Base-by-base conservation (phyloP, 129 eudicot species). In the Centrapalus pauciflorus region DNA sequence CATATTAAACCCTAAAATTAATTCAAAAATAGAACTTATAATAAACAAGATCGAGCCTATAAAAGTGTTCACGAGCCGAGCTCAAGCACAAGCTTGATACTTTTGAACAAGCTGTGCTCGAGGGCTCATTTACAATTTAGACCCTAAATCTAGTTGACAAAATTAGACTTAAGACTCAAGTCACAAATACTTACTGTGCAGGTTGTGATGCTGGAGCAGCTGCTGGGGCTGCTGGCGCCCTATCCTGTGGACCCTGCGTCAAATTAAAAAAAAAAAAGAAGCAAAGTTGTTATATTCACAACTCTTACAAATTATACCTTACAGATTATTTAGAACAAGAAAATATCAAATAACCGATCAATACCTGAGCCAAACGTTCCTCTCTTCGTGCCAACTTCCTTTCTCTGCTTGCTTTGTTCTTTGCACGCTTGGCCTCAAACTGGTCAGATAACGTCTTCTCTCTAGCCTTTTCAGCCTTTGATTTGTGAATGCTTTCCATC, bases 381-480 rank as follows among this genome's bases (percentile, higher is more conserved):
- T 91, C 97, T 69, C 97, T 91, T 55, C 97, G 81, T 1, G 97
- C 97, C 73, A 61, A 12, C 77, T 91, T 91, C 38, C 97, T 85
- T 66, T 91, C 97, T 81, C 97, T 76, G 90, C 96, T 88, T 0
- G 96, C 98, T 96, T 92, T 92, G 75, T 92, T 92, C 88, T 92
- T 92, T 19, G 96, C 95, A 13, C 96, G 74, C 85, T 85, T 92
- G 29, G 97, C 97, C 90, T 91, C 97, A 66, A 87, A 91, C 54
- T 91, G 97, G 55, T 87, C 96, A 21, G 96, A 85, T 26, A 92
- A 17, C 0, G 98, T 85, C 90, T 92, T 92, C 82, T 92, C 96
- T 67, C 96, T 87, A 12, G 96, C 98, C 89, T 92, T 92, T 73
- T 92, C 98, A 61, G 98, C 98, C 98, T 92, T 92, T 0, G 94